Evolutionary conservation across 805 yeast genomes (phyloP), one percentile per base, ranked within the genome.

Genomic region (Wickerhamiella nectarea): DNA sequence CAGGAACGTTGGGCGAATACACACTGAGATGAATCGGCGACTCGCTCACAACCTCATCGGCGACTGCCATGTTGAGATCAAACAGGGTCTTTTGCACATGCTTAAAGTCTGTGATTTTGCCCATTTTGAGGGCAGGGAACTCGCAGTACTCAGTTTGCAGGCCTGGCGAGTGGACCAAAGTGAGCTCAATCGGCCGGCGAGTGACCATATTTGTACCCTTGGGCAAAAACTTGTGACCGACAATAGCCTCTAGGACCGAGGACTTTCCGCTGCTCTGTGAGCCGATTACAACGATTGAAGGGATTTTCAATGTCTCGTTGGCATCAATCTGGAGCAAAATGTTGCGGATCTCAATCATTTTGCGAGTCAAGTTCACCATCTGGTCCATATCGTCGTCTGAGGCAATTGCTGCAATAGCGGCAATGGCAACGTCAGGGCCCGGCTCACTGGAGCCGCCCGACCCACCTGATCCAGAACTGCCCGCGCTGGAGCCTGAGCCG

Each of bases 201-300:
- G 99, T 91, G 26, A 93, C 98, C 98, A 91, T 93, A 58, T 93
- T 91, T 34, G 84, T 75, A 25, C 99, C 99, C 61, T 91, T 91
- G 28, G 99, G 99, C 46, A 91, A 66, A 53, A 91, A 91, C 59
- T 91, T 96, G 53, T 83, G 94, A n/a, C 99, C 99, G 4, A 91
- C 99, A 46, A 91, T 82, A 6, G 95, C 75, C 60, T 91, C 98
- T 38, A 91, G 69, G 1, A 91, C 98, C 1, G 97, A 89, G 0
- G 96, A 85, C 61, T 91, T 91, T 36, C 99, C 99, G 35, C 95
- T 83, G 6, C 94, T 82, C 65, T 91, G 99, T 1, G 97, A 89
- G 0, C 99, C 99, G 49, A 91, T 75, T 2, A 91, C 98, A 24
- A 91, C 97, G 54, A 91, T 91, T 0, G 96, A 81, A 1, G 98